A percentile compares a stretch with the other conserved stretches of the same genome.
Conservation (phyloP, 202 grass and related monocot genomes). For the Brachypodium distachyon region DNA sequence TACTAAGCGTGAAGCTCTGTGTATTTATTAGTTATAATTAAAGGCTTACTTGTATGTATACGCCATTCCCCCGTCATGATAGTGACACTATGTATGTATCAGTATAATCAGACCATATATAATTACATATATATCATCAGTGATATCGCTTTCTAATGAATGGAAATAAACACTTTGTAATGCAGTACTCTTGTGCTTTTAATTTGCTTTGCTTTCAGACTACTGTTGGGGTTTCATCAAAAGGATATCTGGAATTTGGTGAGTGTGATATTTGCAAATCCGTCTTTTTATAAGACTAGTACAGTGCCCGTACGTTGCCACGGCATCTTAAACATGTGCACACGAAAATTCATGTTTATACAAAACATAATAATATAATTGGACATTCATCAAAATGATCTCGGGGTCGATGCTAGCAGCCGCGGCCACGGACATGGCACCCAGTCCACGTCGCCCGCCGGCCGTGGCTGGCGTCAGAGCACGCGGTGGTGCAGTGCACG, state of each 20-base stretch:
- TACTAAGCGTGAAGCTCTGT: conserved; percentile 32
- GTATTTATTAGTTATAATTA: conserved; percentile 39
- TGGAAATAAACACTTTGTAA: conserved; percentile 38
- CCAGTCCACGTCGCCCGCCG: too few species aligned
- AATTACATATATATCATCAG: conserved; percentile 21
- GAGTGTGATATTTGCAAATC: conserved; percentile 24
- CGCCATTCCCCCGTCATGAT: conserved; percentile 27
- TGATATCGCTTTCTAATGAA: conserved; percentile 37
- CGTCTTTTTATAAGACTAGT: conserved; percentile 10
- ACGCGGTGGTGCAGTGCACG: too few species aligned
- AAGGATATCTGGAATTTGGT: conserved; percentile 20
- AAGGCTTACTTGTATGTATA: conserved; percentile 57
- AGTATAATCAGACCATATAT: conserved; percentile 30
- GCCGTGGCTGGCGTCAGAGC: too few species aligned
- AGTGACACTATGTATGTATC: conserved; percentile 42
- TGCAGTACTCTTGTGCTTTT: conserved; percentile 1
- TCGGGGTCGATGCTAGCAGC: too few species aligned
- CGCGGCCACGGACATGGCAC: too few species aligned
- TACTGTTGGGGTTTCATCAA: not conserved
- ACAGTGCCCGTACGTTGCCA: too few species aligned
- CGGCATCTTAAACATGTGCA: too few species aligned
- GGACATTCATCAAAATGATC: too few species aligned
- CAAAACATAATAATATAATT: too few species aligned
- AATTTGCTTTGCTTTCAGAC: conserved; percentile 11
- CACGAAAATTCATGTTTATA: too few species aligned